Evolutionary conservation across 225 moss, liverwort and hornwort genomes (phyloP), one percentile per base, ranked within the genome.

Genomic region (Sphagnum contortum): DNA sequence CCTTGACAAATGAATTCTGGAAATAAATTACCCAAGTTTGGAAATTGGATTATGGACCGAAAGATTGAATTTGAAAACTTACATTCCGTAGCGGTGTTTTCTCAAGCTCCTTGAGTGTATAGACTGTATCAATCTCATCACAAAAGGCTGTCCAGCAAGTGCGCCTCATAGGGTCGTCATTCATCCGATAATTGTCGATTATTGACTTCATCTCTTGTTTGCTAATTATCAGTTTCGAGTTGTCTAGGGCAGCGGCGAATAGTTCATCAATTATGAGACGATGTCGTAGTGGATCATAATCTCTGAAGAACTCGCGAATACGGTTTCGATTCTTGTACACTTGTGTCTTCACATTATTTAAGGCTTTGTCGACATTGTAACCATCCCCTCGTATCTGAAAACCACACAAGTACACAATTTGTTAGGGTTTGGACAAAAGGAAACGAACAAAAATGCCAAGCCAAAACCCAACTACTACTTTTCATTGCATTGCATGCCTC

Each of bases 121-220:
- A 96, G 2, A 96, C 70, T 0, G 83, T 90, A 55, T 96, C 95
- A 70, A 96, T 77, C 59, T 96, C 95, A 64, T 96, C 87, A 48
- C 92, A 90, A 74, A 96, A 96, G 2, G 83, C 76, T 0, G 87
- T 92, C 92, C 92, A 96, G 66, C 92, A 96, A 12, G 91, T 65
- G 66, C 80, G 77, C 6, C 69, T 64, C 8, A 85, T 66, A 0
- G 71, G 73, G 66, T 96, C 87, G 11, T 92, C 73, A 3, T 79
- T 90, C 75, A 96, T 84, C 9, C 92, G 72, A 59, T 87, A 96
- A 57, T 92, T 92, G 50, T 96, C 85, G 74, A 86, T 75, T 6
- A 96, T 64, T 9, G 74, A 80, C 61, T 57, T 71, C 2, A 88
- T 61, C 57, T 92, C 90, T 60, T 45, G 48, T 4, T 78, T 63